Evolutionary conservation across 1,139 yeast genomes (phyloP), one percentile per base, ranked within the genome.

Genomic region (Suhomyces atakaporum): DNA sequence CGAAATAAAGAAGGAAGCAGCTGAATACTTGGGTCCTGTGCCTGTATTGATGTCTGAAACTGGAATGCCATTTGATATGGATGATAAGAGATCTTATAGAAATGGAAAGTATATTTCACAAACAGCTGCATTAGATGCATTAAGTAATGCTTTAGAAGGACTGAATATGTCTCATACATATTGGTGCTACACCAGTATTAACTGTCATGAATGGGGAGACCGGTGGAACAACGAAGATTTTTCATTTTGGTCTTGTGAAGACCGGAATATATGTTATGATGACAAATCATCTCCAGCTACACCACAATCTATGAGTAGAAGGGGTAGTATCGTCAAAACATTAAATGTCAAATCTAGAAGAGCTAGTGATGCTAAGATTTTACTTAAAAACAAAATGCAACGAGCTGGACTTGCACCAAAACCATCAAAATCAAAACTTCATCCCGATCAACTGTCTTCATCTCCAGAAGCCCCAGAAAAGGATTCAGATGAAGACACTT

Each of bases 31-130:
- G 41, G 96, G 96, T 1, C 28, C 50, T 10, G 65, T 85, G 8
- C 95, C 96, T 0, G 75, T 84, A 6, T 63, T 90, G 27, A 79
- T 92, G 71, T 81, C 95, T 1, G 98, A 90, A 60, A 89, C 92
- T n/a, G 98, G 98, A 3, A 86, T 90, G 82, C 97, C 98, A 2
- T 88, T 82, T 58, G 96, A 92, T 58, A 85, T 90, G 95, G 92
- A 90, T 56, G 73, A 76, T 41, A 84, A 83, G 50, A 66, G 63
- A 30, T 86, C 96, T 0, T 89, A 77, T 53, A 54, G 57, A 1
- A 72, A 69, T 37, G 88, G 90, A 1, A 75, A 79, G 43, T 89
- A 79, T 54, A 60, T 70, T 9, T 73, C 87, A 1, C 97, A 90
- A 53, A 82, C 85, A 3, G 69, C 77, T 5, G 96, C 97, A 0